Evolutionary conservation across 441 rosid genomes (phyloP), one percentile per base, ranked within the genome.

Genomic region (Raphanus hybrid): DNA sequence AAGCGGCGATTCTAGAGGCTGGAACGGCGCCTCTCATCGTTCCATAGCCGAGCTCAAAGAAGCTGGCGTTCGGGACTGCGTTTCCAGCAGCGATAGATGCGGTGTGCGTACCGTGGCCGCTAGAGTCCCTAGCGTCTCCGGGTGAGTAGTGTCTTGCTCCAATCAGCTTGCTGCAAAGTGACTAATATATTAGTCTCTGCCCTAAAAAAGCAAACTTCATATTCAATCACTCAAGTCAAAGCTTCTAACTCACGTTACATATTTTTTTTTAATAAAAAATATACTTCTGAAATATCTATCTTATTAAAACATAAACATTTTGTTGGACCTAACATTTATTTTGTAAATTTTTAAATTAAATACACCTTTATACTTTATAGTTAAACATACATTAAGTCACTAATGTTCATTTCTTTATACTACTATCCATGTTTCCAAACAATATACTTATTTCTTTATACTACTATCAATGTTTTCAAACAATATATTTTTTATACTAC

Each of bases 31-130:
- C 89, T 18, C 84, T 77, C 0, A 79, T 80, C 0, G 75, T 78
- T 3, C 86, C 91, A 27, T 71, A 7, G 0, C 14, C 86, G 0
- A 84, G 3, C 3, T 84, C 87, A 35, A 34, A 59, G 14, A 81
- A 87, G 55, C 67, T 80, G 2, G 65, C 70, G 10, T 64, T 65
- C 0, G 34, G 18, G 1, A 84, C 84, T 1, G 18, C 18, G 67
- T 64, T 73, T 34, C 86, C 86, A 4, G 81, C 77, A 1, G 82
- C 83, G 0, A 77, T 87, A 3, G 87, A 86, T 3, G 89, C 85
- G 0, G 80, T 80, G 60, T 87, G 91, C 10, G 82, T 55, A 32
- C 89, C 87, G 67, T 84, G 91, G 6, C 88, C 78, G 0, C 1
- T 0, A 0, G 1, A 4, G 23, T 83, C 87, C 18, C 84, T 80